Conservation (phyloP, 305 asterid species). For the Galium porrigens region DNA sequence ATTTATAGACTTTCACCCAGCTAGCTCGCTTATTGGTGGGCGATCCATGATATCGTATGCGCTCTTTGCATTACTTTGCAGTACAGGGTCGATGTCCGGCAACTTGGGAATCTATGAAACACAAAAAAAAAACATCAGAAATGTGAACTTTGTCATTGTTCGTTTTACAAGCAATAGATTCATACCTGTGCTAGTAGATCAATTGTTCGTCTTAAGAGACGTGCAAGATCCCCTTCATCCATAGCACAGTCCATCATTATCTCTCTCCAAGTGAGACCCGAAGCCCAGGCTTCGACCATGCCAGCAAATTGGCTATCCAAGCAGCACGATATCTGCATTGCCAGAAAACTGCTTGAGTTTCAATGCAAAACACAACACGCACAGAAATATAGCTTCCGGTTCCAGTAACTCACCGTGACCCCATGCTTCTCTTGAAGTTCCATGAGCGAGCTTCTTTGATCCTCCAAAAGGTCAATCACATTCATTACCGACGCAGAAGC, state of each 20-base stretch:
- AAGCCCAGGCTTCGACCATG: constrained; percentile 99
- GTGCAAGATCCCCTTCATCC: constrained; percentile 98
- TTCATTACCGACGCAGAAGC: constrained; percentile 66
- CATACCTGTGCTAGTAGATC: constrained; percentile 84
- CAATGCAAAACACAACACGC: background rate
- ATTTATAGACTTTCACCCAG: constrained; percentile 29
- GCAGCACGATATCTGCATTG: constrained; percentile 64
- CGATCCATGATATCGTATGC: constrained; percentile 88
- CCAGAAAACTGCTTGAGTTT: constrained; percentile 9
- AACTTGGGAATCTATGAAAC: constrained; percentile 63
- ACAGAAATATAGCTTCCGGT: background rate
- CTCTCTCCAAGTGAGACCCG: constrained; percentile 97
- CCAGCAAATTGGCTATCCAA: constrained; percentile 85
- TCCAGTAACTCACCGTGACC: constrained; percentile 42
- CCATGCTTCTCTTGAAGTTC: constrained; percentile 87
- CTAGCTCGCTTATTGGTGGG: constrained; percentile 89
- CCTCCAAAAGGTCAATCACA: constrained; percentile 48
- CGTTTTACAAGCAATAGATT: background rate
- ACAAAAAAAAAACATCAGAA: background rate
- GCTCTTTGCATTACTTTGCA: constrained; percentile 72
- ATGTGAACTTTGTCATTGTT: background rate
- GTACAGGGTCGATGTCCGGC: constrained; percentile 67
- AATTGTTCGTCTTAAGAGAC: constrained; percentile 74
- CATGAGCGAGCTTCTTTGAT: constrained; percentile 54
- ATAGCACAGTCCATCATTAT: constrained; percentile 97